A percentile compares a stretch with the other conserved stretches of the same genome.
Evolutionary conservation across 768 basidiomycete species (phyloP).

Genomic region (Rubroboletus satanas): DNA sequence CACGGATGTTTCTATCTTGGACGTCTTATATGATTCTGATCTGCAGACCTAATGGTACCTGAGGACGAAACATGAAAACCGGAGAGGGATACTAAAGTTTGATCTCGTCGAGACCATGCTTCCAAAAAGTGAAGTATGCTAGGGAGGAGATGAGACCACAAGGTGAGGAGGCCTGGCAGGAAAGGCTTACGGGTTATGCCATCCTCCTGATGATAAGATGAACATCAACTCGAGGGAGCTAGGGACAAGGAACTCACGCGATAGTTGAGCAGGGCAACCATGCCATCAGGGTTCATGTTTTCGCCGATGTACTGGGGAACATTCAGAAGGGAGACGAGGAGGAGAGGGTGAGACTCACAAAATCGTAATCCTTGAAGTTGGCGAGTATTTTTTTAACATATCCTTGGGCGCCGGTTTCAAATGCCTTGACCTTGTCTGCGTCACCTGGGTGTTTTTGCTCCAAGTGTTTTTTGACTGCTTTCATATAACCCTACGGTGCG

Average conservation of each 20-base stretch:
- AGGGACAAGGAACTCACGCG: constrained; percentile 46
- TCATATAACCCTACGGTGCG: constrained; percentile 80
- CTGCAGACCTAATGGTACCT: constrained; percentile 4
- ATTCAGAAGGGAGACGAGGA: background rate
- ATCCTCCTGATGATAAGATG: constrained; percentile 50
- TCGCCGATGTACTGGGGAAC: constrained; percentile 62
- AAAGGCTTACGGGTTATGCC: constrained; percentile 69
- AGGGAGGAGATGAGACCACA: constrained; percentile 11
- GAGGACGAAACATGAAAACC: background rate
- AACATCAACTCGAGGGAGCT: background rate
- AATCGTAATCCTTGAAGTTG: constrained; percentile 93
- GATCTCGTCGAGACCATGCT: constrained; percentile 81
- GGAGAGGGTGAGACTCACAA: constrained; percentile 47
- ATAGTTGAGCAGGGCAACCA: constrained; percentile 95
- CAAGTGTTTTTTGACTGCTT: constrained; percentile 73
- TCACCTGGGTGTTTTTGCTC: constrained; percentile 38
- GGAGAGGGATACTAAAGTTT: constrained; percentile 50
- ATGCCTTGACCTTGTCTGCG: constrained; percentile 55
- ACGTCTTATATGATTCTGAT: constrained; percentile 16
- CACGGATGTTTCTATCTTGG: constrained; percentile 20
- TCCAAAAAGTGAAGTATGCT: constrained; percentile 97
- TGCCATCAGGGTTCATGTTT: constrained; percentile 80
- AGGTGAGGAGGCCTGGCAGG: background rate
- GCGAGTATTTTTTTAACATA: constrained; percentile 87
- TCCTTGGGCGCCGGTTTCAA: constrained; percentile 74